Conservation (phyloP, 2,329 filamentous ascomycete species). For the Clonostachys byssicola region DNA sequence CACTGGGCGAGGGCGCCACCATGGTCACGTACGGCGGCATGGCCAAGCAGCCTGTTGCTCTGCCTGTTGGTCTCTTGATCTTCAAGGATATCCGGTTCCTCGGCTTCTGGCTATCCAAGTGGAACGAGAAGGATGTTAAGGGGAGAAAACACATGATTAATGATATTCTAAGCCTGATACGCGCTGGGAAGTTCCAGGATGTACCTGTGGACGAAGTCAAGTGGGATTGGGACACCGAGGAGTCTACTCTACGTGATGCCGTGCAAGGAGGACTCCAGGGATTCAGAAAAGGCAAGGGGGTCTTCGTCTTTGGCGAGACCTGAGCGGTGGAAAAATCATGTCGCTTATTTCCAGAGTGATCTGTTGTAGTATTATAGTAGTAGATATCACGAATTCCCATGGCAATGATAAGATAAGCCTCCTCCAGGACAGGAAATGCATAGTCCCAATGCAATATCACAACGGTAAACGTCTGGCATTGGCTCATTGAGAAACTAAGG, state of each 20-base stretch:
- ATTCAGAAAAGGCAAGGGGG: constrained; percentile 81
- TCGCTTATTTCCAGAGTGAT: too few species aligned
- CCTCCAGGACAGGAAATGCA: too few species aligned
- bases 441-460: too few species aligned
- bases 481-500: too few species aligned
- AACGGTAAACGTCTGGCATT: too few species aligned
- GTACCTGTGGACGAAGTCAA: constrained; percentile 75
- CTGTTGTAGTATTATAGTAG: too few species aligned
- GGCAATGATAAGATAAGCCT: too few species aligned
- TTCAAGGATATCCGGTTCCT: constrained; percentile 88
- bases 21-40: constrained; percentile 96
- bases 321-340: constrained; percentile 14
- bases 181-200: constrained; percentile 75
- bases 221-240: constrained; percentile 81
- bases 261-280: constrained; percentile 82
- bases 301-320: constrained; percentile 74
- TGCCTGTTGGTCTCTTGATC: constrained; percentile 83
- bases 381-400: too few species aligned
- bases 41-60: constrained; percentile 77
- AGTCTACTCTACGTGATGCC: constrained; percentile 62
- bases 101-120: constrained; percentile 92
- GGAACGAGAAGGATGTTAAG: constrained; percentile 71
- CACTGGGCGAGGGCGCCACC: constrained; percentile 62
- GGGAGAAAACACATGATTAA: constrained; percentile 79
- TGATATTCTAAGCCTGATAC: constrained; percentile 74